Conservation (phyloP, 331 rosid species). For the Rosa hybrid region DNA sequence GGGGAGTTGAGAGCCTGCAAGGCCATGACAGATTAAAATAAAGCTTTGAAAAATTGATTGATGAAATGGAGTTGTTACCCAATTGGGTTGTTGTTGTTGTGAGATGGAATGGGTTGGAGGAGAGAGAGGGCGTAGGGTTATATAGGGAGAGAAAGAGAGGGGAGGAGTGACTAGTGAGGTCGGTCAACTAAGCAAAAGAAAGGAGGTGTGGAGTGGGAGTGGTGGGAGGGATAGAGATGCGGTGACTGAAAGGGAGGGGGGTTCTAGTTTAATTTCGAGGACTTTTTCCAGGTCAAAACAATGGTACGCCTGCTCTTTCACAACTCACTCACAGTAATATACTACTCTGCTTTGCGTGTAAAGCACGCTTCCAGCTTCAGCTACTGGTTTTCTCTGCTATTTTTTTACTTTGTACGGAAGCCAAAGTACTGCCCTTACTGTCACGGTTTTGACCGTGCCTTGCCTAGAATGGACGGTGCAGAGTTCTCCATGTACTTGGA, state of each 20-base stretch:
- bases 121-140: slow-evolving; percentile 1
- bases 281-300: slow-evolving; percentile 77
- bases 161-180: slow-evolving; percentile 35
- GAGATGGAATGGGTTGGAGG: slow-evolving; percentile 7
- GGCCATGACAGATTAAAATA: slow-evolving; percentile 48
- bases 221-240: neutral
- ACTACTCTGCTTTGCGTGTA: neutral
- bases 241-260: slow-evolving; percentile 4
- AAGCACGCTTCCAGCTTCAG: slow-evolving; percentile 1
- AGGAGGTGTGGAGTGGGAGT: neutral
- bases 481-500: neutral
- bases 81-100: neutral
- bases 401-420: neutral
- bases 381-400: neutral
- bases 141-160: slow-evolving; percentile 10
- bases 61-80: no score
- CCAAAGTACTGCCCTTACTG: neutral
- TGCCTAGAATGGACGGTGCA: neutral
- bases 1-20: slow-evolving; percentile 76
- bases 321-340: neutral
- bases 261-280: slow-evolving; percentile 20
- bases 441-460: neutral
- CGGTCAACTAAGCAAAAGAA: slow-evolving; percentile 42
- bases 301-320: slow-evolving; percentile 35
- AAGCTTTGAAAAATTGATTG: no score